phyloP scores from a whole-genome alignment of 805 yeast genomes.

The Myxozyma vanderwaltii region DNA sequence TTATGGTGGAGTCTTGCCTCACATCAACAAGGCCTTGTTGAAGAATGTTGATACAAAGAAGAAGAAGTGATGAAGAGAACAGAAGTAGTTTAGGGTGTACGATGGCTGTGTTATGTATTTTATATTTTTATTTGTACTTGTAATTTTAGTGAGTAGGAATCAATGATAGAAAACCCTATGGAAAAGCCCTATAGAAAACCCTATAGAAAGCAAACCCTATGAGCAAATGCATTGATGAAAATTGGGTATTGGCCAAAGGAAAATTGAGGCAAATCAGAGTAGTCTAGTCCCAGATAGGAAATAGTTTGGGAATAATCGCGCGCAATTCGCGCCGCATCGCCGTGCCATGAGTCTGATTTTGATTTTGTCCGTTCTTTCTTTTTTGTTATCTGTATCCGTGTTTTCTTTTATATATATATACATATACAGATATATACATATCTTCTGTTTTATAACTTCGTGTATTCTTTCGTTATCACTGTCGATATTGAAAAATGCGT shows the following conservation, averaged over 20 bases:
- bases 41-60: conserved; percentile 25
- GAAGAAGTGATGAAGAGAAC: conserved; percentile 11
- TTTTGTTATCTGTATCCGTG: neutral
- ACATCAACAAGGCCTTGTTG: conserved; percentile 61
- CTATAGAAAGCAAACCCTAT: too few relatives aligned
- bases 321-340: too few relatives aligned
- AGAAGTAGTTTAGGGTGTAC: conserved; percentile 1
- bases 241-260: too few relatives aligned
- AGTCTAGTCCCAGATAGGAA: neutral
- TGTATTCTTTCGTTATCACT: neutral
- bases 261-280: too few relatives aligned
- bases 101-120: neutral
- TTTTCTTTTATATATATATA: too few relatives aligned
- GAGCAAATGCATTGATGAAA: too few relatives aligned
- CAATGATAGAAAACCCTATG: neutral
- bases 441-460: neutral
- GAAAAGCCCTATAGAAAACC: too few relatives aligned
- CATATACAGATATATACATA: too few relatives aligned
- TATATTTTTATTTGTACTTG: neutral
- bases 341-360: neutral
- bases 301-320: too few relatives aligned
- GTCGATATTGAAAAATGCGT: conserved; percentile 3
- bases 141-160: neutral
- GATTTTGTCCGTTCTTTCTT: too few relatives aligned
- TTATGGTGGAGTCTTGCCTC: conserved; percentile 97